Evolutionary conservation across 768 basidiomycete species (phyloP).

Genomic region (Chalciporus piperatus): DNA sequence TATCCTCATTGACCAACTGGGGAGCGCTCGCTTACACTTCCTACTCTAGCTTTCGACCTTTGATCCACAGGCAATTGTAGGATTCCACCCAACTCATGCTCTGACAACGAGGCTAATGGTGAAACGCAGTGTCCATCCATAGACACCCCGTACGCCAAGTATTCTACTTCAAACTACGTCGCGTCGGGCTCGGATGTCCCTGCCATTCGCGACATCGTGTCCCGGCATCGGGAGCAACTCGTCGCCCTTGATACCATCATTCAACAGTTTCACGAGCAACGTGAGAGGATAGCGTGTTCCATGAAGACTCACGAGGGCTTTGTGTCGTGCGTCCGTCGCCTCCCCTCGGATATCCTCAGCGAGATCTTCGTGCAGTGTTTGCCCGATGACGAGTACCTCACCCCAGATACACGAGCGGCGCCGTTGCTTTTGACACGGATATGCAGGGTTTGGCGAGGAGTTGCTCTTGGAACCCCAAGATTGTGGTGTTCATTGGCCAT

Average conservation of each 20-base stretch:
- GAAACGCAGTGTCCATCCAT: too few species aligned
- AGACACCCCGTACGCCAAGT: neutral
- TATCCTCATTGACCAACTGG: neutral
- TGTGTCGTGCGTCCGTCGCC: slow-evolving; percentile 27
- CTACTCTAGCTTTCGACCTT: too few species aligned
- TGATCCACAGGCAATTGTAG: too few species aligned
- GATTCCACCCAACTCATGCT: too few species aligned
- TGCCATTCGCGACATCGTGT: neutral
- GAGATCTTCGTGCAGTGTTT: slow-evolving; percentile 45
- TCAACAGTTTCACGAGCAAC: slow-evolving; percentile 10
- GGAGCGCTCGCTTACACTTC: too few species aligned
- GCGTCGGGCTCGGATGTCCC: neutral
- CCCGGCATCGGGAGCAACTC: neutral
- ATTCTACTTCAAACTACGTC: neutral
- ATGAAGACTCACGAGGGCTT: slow-evolving; percentile 21
- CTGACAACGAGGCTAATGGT: too few species aligned
- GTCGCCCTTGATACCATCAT: neutral
- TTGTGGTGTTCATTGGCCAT: slow-evolving; percentile 46
- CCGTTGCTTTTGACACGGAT: slow-evolving; percentile 41
- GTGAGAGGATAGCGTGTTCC: slow-evolving; percentile 8
- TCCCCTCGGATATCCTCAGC: slow-evolving; percentile 45
- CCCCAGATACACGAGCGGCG: slow-evolving; percentile 21
- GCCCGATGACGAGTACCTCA: slow-evolving; percentile 20
- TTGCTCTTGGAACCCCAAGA: slow-evolving; percentile 38
- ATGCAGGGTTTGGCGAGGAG: slow-evolving; percentile 40